Percentiles rank a stretch among this genome's conserved stretches.
These are phyloP conservation scores for Podospora pseudocomata DNA, from an alignment of 495 filamentous ascomycete species.

Conservation along the genomic window DNA sequence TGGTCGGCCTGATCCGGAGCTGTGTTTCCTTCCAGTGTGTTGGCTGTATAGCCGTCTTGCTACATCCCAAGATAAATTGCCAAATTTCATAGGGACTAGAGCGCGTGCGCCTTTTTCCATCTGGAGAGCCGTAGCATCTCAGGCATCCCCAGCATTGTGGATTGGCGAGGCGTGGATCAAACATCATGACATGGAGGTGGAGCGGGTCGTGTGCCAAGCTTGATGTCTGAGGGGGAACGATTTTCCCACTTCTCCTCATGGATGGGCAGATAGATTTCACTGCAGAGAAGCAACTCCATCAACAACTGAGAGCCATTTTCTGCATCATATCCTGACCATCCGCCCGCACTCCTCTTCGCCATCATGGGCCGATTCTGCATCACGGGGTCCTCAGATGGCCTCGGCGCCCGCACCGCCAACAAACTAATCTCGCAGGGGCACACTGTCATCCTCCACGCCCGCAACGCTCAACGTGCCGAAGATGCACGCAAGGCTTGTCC, in stretches of 20 bases:
- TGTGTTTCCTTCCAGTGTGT: not conserved
- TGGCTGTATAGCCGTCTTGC: not conserved
- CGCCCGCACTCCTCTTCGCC: not conserved
- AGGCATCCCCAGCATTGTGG: not conserved
- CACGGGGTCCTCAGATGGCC: slow-evolving; percentile 47
- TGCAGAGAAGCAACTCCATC: not conserved
- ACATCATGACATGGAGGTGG: slow-evolving; percentile 2
- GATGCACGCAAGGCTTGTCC: slow-evolving; percentile 46
- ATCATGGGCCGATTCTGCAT: slow-evolving; percentile 56
- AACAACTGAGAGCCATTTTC: not conserved
- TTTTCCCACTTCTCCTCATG: not conserved
- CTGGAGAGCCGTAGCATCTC: too few species aligned
- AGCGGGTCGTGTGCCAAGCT: not conserved
- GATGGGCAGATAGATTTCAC: not conserved
- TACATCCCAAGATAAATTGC: not conserved
- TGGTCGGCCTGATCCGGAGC: not conserved
- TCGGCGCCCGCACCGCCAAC: slow-evolving; percentile 51
- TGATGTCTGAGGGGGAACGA: not conserved
- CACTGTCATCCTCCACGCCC: slow-evolving; percentile 55
- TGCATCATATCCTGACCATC: not conserved
- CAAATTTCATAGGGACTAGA: not conserved
- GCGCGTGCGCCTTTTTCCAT: too few species aligned
- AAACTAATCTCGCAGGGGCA: slow-evolving; percentile 50
- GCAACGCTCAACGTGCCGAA: slow-evolving; percentile 47
- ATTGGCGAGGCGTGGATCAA: not conserved